Conservation (phyloP, 1,284 basidiomycete species). For the Sporisorium graminicola region DNA sequence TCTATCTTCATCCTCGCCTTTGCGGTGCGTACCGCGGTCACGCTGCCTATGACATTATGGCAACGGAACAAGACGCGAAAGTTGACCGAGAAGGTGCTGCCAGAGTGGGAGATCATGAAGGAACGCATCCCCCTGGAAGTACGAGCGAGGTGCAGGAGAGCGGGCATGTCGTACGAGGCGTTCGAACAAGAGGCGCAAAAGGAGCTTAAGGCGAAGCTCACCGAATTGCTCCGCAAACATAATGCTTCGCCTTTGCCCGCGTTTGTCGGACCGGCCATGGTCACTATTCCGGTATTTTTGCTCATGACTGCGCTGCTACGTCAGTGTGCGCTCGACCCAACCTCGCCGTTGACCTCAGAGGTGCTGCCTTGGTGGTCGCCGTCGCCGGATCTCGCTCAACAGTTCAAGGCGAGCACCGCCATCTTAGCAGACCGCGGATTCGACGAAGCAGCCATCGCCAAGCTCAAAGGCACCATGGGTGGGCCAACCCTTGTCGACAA, state of each 20-base stretch:
- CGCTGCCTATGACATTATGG: conserved; percentile 85
- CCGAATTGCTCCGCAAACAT: conserved; percentile 51
- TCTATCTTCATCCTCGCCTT: conserved; percentile 83
- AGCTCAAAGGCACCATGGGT: conserved; percentile 54
- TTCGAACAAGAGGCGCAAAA: conserved; percentile 70
- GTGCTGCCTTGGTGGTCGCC: conserved; percentile 66
- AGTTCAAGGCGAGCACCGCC: conserved; percentile 52
- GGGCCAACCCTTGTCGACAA: conserved; percentile 62
- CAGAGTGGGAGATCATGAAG: conserved; percentile 75
- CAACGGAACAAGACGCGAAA: conserved; percentile 78
- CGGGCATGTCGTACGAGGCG: conserved; percentile 74
- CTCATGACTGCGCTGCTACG: conserved; percentile 59
- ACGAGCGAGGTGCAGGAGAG: conserved; percentile 73
- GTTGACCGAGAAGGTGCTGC: conserved; percentile 78
- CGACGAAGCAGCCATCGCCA: conserved; percentile 48
- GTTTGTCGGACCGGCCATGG: conserved; percentile 54
- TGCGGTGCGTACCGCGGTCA: conserved; percentile 76
- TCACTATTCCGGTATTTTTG: conserved; percentile 63
- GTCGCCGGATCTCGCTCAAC: conserved; percentile 51
- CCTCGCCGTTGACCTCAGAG: conserved; percentile 49
- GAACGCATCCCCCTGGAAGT: conserved; percentile 70
- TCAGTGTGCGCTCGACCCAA: conserved; percentile 47
- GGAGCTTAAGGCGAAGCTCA: conserved; percentile 54
- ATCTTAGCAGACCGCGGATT: conserved; percentile 62
- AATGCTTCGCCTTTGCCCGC: conserved; percentile 59